These are phyloP conservation scores for Cutaneotrichosporon sp. DNA, from an alignment of 1,284 basidiomycete species.

Conservation along the genomic window DNA sequence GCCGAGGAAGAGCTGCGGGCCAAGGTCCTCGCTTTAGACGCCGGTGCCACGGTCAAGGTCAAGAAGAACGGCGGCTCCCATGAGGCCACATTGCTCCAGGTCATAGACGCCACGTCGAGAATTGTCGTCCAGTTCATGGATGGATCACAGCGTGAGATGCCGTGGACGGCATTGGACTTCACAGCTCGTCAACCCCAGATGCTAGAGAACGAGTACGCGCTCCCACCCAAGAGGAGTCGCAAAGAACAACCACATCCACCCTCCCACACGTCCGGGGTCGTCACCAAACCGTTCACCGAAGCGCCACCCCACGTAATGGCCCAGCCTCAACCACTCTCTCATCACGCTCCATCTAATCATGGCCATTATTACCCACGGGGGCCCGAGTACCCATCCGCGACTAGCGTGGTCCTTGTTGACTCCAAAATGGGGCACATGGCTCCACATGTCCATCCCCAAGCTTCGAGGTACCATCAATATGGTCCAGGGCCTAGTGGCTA, in stretches of 20 bases:
- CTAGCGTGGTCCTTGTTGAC: slow-evolving; percentile 3
- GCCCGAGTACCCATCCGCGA: background rate
- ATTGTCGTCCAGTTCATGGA: slow-evolving; percentile 57
- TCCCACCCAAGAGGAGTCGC: slow-evolving; percentile 16
- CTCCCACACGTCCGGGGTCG: background rate
- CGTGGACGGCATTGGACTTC: slow-evolving; percentile 18
- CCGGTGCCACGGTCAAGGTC: slow-evolving; percentile 70
- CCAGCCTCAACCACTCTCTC: background rate
- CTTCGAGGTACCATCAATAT: background rate
- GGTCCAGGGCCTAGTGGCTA: background rate
- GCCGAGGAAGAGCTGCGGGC: slow-evolving; percentile 52
- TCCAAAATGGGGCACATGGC: background rate
- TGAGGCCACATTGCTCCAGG: slow-evolving; percentile 67
- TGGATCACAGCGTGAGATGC: background rate
- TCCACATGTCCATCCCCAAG: background rate
- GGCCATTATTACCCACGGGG: background rate
- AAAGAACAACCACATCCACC: slow-evolving; percentile 6
- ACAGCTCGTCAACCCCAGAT: slow-evolving; percentile 6
- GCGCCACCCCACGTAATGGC: background rate
- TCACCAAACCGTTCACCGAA: background rate
- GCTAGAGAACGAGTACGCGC: slow-evolving; percentile 20
- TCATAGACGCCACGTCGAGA: slow-evolving; percentile 61
- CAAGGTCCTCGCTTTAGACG: slow-evolving; percentile 61
- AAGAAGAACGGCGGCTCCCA: slow-evolving; percentile 58
- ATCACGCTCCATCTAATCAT: background rate